Evolutionary conservation across 2,329 filamentous ascomycete species (phyloP).

Genomic region (Lachnellula occidentalis): DNA sequence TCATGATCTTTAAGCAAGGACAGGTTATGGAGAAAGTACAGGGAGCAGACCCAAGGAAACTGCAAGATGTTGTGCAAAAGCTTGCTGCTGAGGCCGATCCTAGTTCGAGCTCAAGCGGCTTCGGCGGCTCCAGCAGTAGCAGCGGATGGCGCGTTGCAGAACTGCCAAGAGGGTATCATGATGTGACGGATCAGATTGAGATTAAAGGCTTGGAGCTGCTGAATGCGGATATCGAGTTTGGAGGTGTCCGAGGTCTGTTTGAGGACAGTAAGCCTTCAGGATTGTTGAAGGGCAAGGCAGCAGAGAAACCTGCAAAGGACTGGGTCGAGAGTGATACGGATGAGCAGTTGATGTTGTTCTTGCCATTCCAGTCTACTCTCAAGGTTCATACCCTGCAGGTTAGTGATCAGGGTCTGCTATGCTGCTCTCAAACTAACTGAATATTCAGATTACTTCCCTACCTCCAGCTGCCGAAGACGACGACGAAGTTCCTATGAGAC

Average conservation of each 20-base stretch:
- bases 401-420: constrained; percentile 18
- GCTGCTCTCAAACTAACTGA: constrained; percentile 10
- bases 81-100: constrained; percentile 59
- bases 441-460: constrained; percentile 70
- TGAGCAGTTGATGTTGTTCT: constrained; percentile 89
- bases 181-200: constrained; percentile 81
- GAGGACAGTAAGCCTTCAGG: constrained; percentile 60
- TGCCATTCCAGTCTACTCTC: constrained; percentile 80
- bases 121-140: constrained; percentile 34
- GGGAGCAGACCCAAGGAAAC: constrained; percentile 66
- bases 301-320: constrained; percentile 52
- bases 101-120: constrained; percentile 29
- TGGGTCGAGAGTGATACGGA: constrained; percentile 97
- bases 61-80: constrained; percentile 66
- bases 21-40: constrained; percentile 61
- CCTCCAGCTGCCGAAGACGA: constrained; percentile 57
- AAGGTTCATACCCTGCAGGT: constrained; percentile 82
- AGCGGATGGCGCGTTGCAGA: constrained; percentile 67
- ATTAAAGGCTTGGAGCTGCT: constrained; percentile 75
- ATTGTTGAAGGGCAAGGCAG: constrained; percentile 51
- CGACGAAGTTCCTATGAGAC: constrained; percentile 73
- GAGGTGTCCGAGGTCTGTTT: constrained; percentile 69
- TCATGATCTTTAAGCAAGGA: constrained; percentile 77
- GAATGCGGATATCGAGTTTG: constrained; percentile 76
- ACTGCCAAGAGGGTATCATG: constrained; percentile 72